Conservation (phyloP, 805 yeast species). For the Yarrowia yakushimensis region DNA sequence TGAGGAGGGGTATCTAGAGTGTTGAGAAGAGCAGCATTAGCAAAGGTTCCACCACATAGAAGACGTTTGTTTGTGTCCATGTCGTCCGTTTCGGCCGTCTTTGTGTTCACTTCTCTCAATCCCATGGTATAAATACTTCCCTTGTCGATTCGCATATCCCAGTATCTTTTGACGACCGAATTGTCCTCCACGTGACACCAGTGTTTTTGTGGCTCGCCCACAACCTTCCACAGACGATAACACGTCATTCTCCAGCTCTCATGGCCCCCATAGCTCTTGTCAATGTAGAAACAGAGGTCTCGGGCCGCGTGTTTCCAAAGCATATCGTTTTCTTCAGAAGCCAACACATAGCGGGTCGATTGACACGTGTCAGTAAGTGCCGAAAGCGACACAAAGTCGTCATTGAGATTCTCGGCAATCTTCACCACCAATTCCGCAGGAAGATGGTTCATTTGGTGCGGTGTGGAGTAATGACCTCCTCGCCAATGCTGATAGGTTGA, state of each 20-base stretch:
- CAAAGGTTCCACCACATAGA: constrained; percentile 12
- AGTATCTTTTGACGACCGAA: constrained; percentile 15
- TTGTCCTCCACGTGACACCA: constrained; percentile 24
- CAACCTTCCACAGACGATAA: background rate
- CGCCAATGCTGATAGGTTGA: background rate
- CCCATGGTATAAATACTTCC: constrained; percentile 21
- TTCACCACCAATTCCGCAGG: constrained; percentile 19
- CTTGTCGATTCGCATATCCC: constrained; percentile 12
- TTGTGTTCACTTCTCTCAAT: background rate
- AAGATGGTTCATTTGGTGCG: background rate
- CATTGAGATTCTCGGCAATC: background rate
- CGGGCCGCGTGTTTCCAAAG: constrained; percentile 2
- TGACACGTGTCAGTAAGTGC: constrained; percentile 9
- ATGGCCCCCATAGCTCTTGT: background rate
- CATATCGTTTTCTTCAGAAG: background rate
- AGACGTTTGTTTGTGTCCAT: background rate
- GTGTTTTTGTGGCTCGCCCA: background rate
- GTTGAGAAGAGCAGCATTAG: background rate
- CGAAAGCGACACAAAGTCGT: constrained; percentile 1
- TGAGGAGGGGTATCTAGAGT: constrained; percentile 11
- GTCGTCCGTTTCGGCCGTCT: background rate
- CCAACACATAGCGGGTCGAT: background rate
- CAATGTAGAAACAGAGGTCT: constrained; percentile 2
- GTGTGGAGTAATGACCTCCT: background rate
- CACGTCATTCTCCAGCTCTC: constrained; percentile 7